phyloP scores from a whole-genome alignment of 768 basidiomycete genomes.

The Boletus sp. region DNA sequence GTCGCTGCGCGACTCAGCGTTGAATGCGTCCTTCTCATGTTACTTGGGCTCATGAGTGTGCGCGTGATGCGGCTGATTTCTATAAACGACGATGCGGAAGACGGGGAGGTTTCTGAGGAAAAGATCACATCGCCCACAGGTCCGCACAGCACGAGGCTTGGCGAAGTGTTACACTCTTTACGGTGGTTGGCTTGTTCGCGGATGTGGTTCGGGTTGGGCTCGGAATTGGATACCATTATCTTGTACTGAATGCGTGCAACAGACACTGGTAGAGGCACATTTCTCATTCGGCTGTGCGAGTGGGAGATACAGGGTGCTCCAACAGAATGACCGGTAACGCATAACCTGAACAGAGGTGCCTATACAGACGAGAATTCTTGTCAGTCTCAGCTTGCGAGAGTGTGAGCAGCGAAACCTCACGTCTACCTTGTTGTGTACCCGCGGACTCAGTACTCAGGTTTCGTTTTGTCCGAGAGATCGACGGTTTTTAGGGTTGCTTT shows the following conservation, averaged over 20 bases:
- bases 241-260: not conserved
- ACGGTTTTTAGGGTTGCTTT: too few species aligned
- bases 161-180: not conserved
- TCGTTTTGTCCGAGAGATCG: too few species aligned
- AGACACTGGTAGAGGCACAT: not conserved
- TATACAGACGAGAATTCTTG: not conserved
- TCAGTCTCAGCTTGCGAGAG: not conserved
- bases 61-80: not conserved
- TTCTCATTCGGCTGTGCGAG: not conserved
- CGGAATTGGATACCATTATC: not conserved
- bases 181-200: not conserved
- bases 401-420: not conserved
- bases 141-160: not conserved
- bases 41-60: not conserved
- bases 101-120: not conserved
- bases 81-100: not conserved
- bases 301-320: not conserved
- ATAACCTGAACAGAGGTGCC: not conserved
- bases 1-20: constrained; percentile 2
- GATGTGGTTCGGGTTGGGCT: not conserved
- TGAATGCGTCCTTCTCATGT: constrained; percentile 3
- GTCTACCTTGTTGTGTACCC: not conserved
- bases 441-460: not conserved
- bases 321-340: not conserved
- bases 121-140: not conserved